Evolutionary conservation across 2,329 filamentous ascomycete species (phyloP), one percentile per base, ranked within the genome.

Genomic region (Colletotrichum lupini): DNA sequence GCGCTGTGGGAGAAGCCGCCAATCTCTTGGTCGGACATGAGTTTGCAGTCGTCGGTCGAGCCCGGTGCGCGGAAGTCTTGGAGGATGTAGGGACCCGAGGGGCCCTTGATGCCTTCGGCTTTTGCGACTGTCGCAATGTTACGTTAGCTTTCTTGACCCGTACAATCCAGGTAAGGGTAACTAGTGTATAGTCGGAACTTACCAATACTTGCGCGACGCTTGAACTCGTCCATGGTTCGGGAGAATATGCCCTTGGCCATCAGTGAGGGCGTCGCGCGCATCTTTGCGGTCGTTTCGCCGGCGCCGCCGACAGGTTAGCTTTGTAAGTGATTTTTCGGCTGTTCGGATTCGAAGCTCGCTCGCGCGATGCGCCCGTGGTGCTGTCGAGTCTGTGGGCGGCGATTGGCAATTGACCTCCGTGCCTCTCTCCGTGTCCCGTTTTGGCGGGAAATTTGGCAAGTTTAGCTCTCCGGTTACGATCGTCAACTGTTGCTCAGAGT

Each of bases 1-100:
- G 90, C 85, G 55, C 91, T 93, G 22, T 89, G 90, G 42, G 95
- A 98, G 84, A 91, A 95, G 72, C 96, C 97, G 75, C 96, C 96
- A 28, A 97, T 94, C 78, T 96, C 93, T 70, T 87, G 87, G 81
- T 99, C 96, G 76, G 92, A 94, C 92, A 98, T 97, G 76, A 93
- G 86, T 82, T 97, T 97, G 82, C 88, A 90, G 75, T 85, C 83
- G 46, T 82, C 76, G 49, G 90, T 78, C 4, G 85, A 84, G 26
- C 85, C 83, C 55, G 84, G 80, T 22, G 79, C 77, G 77, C 88
- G 84, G 83, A 96, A 96, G 76, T 86, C 84, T 78, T 92, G 89
- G 42, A 97, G 87, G 7, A 88, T 85, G 72, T 89, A 90, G 1
- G 93, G 92, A 28, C 89, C 89, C 1, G 86, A 87, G 28, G 93